These are phyloP conservation scores for Erodium moschatum DNA, from an alignment of 441 rosid species.

Conservation along the genomic window DNA sequence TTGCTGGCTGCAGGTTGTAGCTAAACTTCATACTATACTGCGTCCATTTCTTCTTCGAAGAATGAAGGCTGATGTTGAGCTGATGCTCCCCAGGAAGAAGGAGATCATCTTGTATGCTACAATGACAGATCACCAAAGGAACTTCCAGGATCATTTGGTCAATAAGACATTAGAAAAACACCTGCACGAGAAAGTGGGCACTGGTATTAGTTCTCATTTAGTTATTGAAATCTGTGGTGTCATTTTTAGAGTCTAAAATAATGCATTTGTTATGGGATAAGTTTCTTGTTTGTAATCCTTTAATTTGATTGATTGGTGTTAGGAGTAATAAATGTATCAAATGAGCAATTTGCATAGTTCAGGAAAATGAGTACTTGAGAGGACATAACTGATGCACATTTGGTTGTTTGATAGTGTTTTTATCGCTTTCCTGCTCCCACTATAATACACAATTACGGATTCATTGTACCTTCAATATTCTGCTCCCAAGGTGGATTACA, in stretches of 20 bases:
- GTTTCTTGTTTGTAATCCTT: no score
- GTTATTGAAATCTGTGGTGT: constrained; percentile 5
- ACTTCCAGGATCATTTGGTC: constrained; percentile 77
- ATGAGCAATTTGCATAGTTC: no score
- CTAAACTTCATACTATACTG: constrained; percentile 82
- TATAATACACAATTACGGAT: no score
- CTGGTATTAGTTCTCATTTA: constrained; percentile 32
- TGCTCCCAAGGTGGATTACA: no score
- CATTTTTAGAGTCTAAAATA: neutral
- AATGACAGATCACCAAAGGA: constrained; percentile 72
- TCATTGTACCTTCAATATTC: no score
- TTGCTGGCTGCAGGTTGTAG: constrained; percentile 53
- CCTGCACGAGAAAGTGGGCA: constrained; percentile 33
- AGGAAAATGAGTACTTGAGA: no score
- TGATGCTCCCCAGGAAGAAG: constrained; percentile 76
- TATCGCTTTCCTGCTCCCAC: no score
- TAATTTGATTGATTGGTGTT: no score
- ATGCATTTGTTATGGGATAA: no score
- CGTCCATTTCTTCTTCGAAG: constrained; percentile 94
- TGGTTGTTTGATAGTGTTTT: no score
- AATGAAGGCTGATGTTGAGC: constrained; percentile 90
- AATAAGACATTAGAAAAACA: constrained; percentile 59
- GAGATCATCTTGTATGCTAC: constrained; percentile 87
- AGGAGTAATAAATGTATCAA: no score
- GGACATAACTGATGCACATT: no score